Conservation (phyloP, 1,284 basidiomycete species). For the Meira miltonrushii region DNA sequence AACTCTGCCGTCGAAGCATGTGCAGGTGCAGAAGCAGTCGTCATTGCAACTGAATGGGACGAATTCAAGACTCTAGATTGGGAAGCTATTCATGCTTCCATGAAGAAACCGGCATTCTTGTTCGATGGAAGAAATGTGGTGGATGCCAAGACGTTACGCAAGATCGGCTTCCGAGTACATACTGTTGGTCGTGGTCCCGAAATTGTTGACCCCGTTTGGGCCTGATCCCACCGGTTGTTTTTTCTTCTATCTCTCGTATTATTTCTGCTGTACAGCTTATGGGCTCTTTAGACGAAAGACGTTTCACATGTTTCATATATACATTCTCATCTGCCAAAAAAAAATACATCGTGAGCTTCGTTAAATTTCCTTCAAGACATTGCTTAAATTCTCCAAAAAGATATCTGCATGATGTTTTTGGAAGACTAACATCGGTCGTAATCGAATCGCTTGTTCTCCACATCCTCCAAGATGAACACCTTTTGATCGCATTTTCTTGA, state of each 20-base stretch:
- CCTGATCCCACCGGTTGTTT: slow-evolving; percentile 8
- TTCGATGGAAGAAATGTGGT: slow-evolving; percentile 87
- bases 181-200: slow-evolving; percentile 53
- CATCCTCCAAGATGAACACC: slow-evolving; percentile 56
- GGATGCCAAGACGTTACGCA: slow-evolving; percentile 69
- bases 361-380: slow-evolving; percentile 40
- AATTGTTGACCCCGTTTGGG: slow-evolving; percentile 48
- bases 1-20: slow-evolving; percentile 78
- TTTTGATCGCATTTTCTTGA: slow-evolving; percentile 54
- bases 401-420: slow-evolving; percentile 55
- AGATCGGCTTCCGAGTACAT: slow-evolving; percentile 86
- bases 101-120: slow-evolving; percentile 74
- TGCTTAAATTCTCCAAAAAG: slow-evolving; percentile 51
- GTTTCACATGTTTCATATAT: neutral
- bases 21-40: slow-evolving; percentile 80
- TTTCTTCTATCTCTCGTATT: neutral
- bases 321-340: neutral
- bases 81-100: slow-evolving; percentile 73
- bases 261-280: neutral
- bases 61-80: slow-evolving; percentile 91
- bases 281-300: neutral
- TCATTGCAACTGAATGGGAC: slow-evolving; percentile 69
- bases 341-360: neutral
- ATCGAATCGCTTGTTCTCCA: slow-evolving; percentile 54
- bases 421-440: slow-evolving; percentile 58